Conservation (phyloP, 2,329 filamentous ascomycete species). For the Penicillium polonicum region DNA sequence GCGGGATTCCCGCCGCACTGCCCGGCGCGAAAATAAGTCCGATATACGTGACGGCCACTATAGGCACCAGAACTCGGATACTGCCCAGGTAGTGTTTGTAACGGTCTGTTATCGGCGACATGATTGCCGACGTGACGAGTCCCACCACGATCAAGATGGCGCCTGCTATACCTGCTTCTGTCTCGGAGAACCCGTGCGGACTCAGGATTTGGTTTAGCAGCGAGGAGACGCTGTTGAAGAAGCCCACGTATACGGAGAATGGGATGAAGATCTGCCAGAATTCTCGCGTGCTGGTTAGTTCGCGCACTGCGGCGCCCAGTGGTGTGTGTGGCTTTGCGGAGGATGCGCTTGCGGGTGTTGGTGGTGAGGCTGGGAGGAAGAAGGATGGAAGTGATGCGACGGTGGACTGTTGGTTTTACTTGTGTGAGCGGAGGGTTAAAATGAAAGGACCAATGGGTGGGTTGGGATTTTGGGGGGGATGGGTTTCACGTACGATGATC, state of each 20-base stretch:
- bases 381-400: slow-evolving; percentile 71
- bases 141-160: slow-evolving; percentile 87
- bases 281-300: slow-evolving; percentile 61
- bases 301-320: slow-evolving; percentile 54
- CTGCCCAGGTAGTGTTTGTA: slow-evolving; percentile 75
- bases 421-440: neutral
- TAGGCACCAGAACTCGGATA: slow-evolving; percentile 71
- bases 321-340: slow-evolving; percentile 56
- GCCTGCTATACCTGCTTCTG: slow-evolving; percentile 84
- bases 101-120: slow-evolving; percentile 78
- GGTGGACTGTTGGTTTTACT: slow-evolving; percentile 49
- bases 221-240: slow-evolving; percentile 90
- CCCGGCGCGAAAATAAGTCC: slow-evolving; percentile 76
- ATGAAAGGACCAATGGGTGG: neutral
- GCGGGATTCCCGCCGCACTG: slow-evolving; percentile 47
- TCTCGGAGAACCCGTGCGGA: slow-evolving; percentile 81
- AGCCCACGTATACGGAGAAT: slow-evolving; percentile 81
- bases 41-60: slow-evolving; percentile 73
- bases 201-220: slow-evolving; percentile 86
- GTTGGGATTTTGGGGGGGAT: neutral
- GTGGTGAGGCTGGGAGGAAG: slow-evolving; percentile 74
- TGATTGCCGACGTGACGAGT: slow-evolving; percentile 71
- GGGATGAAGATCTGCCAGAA: slow-evolving; percentile 79
- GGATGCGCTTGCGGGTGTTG: slow-evolving; percentile 72
- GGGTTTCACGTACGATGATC: slow-evolving; percentile 65